Evolutionary conservation across 495 filamentous ascomycete genomes (phyloP), one percentile per base, ranked within the genome.

Genomic region (Massariosphaeria phaeospora): DNA sequence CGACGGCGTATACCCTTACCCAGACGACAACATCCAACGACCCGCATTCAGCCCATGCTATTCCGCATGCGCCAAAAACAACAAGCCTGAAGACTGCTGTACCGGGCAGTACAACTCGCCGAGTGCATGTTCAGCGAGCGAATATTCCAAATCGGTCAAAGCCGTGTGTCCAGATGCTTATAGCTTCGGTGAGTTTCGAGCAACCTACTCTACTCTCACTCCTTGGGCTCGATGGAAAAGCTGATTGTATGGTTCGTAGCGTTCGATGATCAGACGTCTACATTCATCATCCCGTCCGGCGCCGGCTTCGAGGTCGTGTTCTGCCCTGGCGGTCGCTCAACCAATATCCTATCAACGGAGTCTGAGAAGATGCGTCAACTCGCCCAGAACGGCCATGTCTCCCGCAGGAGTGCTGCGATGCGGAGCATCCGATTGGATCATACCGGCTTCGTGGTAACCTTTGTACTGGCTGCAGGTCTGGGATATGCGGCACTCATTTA

Each of bases 131-230:
- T 61, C 68, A 56, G 83, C 85, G 6, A 77, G 75, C 39, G 52
- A 75, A 20, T 91, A 89, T 65, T 79, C 77, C 48, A 74, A 66
- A 51, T 65, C 70, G 17, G 84, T 84, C 26, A 91, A 91, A 74
- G 68, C 54, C 15, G 77, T 89, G 13, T 91, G 87, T 67, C 87
- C 87, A 2, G 87, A 91, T 69, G 87, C 86, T 15, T 91, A 91
- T 67, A 85, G 81, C 63, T 91, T 78, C 63, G 74, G 72, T 75
- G 61, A 36, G 71, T 61, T 35, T n/a, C n/a, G n/a, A n/a, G n/a
- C n/a, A n/a, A n/a, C n/a, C n/a, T n/a, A n/a, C n/a, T n/a, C n/a
- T n/a, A n/a, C n/a, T n/a, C n/a, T n/a, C n/a, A n/a, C n/a, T n/a
- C n/a, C n/a, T n/a, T n/a, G n/a, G n/a, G n/a, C n/a, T n/a, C n/a